Base-by-base conservation (phyloP, 2,329 filamentous ascomycete genomes). In the Monilinia vaccinii-corymbosi region DNA sequence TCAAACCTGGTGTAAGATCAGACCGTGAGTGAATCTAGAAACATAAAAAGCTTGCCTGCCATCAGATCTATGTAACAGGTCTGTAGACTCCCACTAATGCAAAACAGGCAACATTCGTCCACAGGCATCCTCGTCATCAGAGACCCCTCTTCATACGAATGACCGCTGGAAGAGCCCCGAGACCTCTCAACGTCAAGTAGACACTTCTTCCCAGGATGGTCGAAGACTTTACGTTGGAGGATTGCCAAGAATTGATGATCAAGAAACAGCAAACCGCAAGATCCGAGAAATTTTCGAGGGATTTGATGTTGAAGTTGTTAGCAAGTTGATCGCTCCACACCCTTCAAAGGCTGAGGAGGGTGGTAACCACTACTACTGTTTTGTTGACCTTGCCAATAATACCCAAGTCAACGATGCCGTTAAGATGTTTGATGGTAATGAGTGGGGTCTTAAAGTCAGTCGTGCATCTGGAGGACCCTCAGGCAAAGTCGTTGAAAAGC, bases 361-460 rank as follows among this genome's bases (percentile, higher is more conserved):
- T 0, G 82, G 81, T 34, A 79, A 82, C 63, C 78, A 83, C 67
- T 80, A 86, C 72, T 87, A 83, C 71, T 82, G 82, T 66, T 87
- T 87, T 61, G 81, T 87, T n/a, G 83, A 87, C 66, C 79, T 87
- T 60, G 75, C 74, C 51, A 81, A 76, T 7, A 69, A 73, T 0
- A 78, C 83, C 56, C 79, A 86, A 63, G 82, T 81, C 0, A 71
- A 77, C 38, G 71, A 72, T 11, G 84, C 82, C 25, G 75, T 81
- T 61, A 67, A 75, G 9, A 72, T 72, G 1, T 62, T 82, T 13
- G 46, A 70, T 58, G 62, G 63, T 46, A 53, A 60, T 14, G 57
- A 68, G 28, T 64, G 65, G 63, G 60, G 56, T 7, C 61, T 70
- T 28, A 64, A 58, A 51, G 64, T 68, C n/a, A 58, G 38, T 28